These are phyloP conservation scores for Nigrograna mackinnonii DNA, from an alignment of 2,329 filamentous ascomycete genomes.

Conservation along the genomic window DNA sequence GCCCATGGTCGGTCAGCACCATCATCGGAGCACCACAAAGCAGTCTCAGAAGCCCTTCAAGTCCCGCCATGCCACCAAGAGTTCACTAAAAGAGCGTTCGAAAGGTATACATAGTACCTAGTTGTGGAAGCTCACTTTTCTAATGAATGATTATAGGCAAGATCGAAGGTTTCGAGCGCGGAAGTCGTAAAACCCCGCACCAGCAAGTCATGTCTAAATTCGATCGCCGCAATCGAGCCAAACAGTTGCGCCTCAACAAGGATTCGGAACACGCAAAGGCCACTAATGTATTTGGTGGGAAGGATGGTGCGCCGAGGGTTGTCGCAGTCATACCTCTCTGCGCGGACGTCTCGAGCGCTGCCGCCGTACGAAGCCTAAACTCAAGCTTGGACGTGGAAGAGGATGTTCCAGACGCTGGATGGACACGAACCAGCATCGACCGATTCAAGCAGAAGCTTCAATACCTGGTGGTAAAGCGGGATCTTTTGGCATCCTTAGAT, in stretches of 20 bases:
- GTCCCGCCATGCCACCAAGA: slow-evolving; percentile 86
- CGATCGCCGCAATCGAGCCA: slow-evolving; percentile 91
- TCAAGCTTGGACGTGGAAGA: slow-evolving; percentile 77
- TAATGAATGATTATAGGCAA: slow-evolving; percentile 62
- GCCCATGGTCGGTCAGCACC: slow-evolving; percentile 68
- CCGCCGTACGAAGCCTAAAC: slow-evolving; percentile 73
- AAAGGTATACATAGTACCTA: slow-evolving; percentile 68
- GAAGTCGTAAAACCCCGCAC: slow-evolving; percentile 82
- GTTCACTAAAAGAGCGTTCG: slow-evolving; percentile 77
- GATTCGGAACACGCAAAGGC: slow-evolving; percentile 81
- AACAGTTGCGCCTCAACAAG: slow-evolving; percentile 84
- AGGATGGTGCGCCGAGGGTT: slow-evolving; percentile 83
- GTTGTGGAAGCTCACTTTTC: background rate
- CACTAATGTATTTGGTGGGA: slow-evolving; percentile 80
- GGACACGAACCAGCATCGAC: slow-evolving; percentile 72
- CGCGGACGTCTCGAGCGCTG: slow-evolving; percentile 67
- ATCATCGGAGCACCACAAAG: slow-evolving; percentile 93
- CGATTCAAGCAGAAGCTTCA: slow-evolving; percentile 94
- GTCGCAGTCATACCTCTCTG: slow-evolving; percentile 88
- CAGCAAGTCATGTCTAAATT: slow-evolving; percentile 98
- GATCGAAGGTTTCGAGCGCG: slow-evolving; percentile 70
- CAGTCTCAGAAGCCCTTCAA: slow-evolving; percentile 88
- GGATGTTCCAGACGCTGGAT: slow-evolving; percentile 61
- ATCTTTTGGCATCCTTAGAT: slow-evolving; percentile 79
- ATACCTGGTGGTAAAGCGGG: slow-evolving; percentile 75